A percentile compares a stretch with the other conserved stretches of the same genome.
phyloP scores from a whole-genome alignment of 179 eudicot genomes.

The Patellifolia procumbens region DNA sequence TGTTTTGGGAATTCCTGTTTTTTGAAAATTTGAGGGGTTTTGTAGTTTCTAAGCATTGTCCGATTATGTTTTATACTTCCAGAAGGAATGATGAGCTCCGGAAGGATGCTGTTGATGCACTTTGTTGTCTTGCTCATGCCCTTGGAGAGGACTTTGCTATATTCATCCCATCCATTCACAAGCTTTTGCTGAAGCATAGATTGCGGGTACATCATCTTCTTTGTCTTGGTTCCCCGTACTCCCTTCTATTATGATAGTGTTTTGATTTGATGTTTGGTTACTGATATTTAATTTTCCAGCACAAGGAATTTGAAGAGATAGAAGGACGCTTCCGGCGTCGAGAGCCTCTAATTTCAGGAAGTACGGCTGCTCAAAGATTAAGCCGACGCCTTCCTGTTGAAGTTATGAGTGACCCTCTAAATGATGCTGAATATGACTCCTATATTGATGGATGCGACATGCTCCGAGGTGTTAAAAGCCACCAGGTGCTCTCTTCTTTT shows the following conservation, averaged over 20 bases:
- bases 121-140: conserved; percentile 94
- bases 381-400: conserved; percentile 79
- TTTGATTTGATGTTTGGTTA: background rate
- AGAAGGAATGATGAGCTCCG: conserved; percentile 92
- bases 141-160: conserved; percentile 95
- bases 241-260: background rate
- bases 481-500: conserved; percentile 52
- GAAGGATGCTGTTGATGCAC: conserved; percentile 95
- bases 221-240: conserved; percentile 6
- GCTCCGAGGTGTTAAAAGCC: conserved; percentile 57
- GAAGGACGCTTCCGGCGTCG: conserved; percentile 75
- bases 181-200: conserved; percentile 80
- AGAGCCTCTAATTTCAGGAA: conserved; percentile 68
- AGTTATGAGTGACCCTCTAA: conserved; percentile 85
- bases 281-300: conserved; percentile 47
- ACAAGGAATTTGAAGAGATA: conserved; percentile 94
- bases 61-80: conserved; percentile 27
- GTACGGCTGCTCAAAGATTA: conserved; percentile 69
- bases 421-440: conserved; percentile 79
- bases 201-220: conserved; percentile 54
- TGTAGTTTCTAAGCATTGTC: background rate
- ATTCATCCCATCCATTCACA: conserved; percentile 88
- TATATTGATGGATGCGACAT: conserved; percentile 59
- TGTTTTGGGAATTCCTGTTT: background rate
- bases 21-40: background rate